A percentile compares a stretch with the other conserved stretches of the same genome.
Conservation (phyloP, 179 eudicot genomes). For the Corrigiola litoralis region DNA sequence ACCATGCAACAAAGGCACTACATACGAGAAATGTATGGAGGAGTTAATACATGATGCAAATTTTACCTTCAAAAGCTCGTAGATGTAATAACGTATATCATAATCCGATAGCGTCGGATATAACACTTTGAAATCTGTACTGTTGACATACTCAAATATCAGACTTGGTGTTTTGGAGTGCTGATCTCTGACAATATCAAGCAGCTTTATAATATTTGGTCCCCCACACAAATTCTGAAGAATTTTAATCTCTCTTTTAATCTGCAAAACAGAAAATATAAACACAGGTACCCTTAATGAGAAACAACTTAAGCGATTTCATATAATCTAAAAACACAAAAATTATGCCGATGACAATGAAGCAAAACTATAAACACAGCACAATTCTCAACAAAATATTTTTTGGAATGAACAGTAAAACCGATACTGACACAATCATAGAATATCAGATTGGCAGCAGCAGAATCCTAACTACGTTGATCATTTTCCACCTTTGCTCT, state of each 20-base stretch:
- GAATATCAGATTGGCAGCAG: too few species aligned
- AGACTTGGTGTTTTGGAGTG: conserved; percentile 89
- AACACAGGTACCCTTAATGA: conserved; percentile 6
- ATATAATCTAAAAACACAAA: too few species aligned
- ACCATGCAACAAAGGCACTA: background rate
- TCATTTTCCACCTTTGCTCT: too few species aligned
- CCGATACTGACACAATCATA: too few species aligned
- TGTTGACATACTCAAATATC: conserved; percentile 77
- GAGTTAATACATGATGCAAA: background rate
- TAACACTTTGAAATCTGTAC: conserved; percentile 80
- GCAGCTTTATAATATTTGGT: conserved; percentile 67
- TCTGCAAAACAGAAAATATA: conserved; percentile 38
- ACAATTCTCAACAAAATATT: too few species aligned
- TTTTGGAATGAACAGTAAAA: too few species aligned
- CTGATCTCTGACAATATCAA: conserved; percentile 88
- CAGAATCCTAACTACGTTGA: too few species aligned
- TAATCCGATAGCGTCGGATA: conserved; percentile 77
- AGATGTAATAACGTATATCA: conserved; percentile 88
- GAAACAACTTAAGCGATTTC: conserved; percentile 5
- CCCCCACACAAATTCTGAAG: conserved; percentile 87
- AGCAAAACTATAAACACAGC: too few species aligned
- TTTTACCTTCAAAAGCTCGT: conserved; percentile 80
- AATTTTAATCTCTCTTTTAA: conserved; percentile 83
- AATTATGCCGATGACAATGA: too few species aligned
- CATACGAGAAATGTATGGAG: background rate